phyloP scores from a whole-genome alignment of 2,329 filamentous ascomycete genomes.

The Alternaria infectoria region DNA sequence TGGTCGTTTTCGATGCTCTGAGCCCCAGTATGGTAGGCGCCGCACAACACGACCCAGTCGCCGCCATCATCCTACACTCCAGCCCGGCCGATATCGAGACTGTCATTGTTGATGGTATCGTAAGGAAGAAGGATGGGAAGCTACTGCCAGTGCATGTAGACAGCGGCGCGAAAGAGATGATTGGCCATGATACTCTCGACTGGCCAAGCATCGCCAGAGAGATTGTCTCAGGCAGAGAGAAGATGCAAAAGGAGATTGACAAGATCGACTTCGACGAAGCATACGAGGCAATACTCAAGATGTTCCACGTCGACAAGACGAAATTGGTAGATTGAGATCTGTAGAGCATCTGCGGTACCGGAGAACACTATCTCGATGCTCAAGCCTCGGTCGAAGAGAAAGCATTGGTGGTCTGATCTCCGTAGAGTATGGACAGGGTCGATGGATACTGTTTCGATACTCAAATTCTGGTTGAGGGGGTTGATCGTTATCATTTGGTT shows the following conservation, averaged over 20 bases:
- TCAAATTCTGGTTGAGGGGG: neutral
- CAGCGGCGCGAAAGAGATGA: constrained; percentile 17
- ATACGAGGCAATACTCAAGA: neutral
- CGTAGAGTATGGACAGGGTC: neutral
- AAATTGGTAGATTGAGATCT: neutral
- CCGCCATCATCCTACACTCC: constrained; percentile 53
- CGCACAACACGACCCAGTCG: constrained; percentile 51
- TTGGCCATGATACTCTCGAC: constrained; percentile 22
- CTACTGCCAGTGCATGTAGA: constrained; percentile 34
- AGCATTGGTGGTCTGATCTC: neutral
- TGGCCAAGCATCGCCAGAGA: constrained; percentile 43
- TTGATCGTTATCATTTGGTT: neutral
- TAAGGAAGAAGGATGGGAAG: constrained; percentile 48
- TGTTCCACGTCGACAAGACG: neutral
- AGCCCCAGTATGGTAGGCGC: constrained; percentile 53
- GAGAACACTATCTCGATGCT: neutral
- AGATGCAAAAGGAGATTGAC: constrained; percentile 40
- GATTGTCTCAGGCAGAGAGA: constrained; percentile 33
- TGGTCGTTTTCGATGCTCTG: constrained; percentile 56
- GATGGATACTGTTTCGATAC: neutral
- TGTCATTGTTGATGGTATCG: constrained; percentile 53
- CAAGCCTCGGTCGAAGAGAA: neutral
- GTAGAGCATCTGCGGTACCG: neutral
- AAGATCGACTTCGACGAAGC: constrained; percentile 37
- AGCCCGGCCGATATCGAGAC: constrained; percentile 51